Conservation (phyloP, 331 rosid genomes). For the Rosa hybrid region DNA sequence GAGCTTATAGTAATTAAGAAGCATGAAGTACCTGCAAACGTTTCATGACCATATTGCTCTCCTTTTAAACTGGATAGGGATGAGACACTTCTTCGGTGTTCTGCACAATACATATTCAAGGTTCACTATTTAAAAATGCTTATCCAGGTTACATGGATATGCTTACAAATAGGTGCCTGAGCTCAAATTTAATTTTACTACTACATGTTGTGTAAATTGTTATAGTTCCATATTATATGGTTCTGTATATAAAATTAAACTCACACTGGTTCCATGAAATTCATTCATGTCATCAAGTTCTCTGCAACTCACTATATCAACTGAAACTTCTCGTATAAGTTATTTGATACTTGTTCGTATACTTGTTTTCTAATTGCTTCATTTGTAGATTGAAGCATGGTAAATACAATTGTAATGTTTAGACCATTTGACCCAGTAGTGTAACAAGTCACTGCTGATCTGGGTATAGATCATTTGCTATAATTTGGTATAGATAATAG, state of each 20-base stretch:
- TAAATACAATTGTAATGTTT: not conserved
- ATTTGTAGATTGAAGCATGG: not conserved
- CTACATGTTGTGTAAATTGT: not conserved
- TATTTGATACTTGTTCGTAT: no score
- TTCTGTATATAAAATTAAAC: not conserved
- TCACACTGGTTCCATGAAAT: not conserved
- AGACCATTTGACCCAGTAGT: not conserved
- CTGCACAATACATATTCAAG: not conserved
- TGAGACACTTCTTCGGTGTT: not conserved
- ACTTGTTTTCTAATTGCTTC: no score
- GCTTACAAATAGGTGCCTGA: not conserved
- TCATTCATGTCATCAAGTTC: no score
- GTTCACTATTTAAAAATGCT: not conserved
- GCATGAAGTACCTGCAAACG: not conserved
- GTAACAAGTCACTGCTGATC: not conserved
- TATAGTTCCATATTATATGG: not conserved
- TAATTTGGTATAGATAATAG: not conserved
- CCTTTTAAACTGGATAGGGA: not conserved
- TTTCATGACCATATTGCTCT: not conserved
- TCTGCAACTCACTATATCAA: no score
- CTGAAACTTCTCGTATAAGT: no score
- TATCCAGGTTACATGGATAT: not conserved
- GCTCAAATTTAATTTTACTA: not conserved
- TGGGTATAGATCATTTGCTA: not conserved
- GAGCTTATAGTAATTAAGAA: constrained; percentile 21